A percentile compares a stretch with the other conserved stretches of the same genome.
Conservation (phyloP, 768 basidiomycete species). For the Suillus subalutaceus region DNA sequence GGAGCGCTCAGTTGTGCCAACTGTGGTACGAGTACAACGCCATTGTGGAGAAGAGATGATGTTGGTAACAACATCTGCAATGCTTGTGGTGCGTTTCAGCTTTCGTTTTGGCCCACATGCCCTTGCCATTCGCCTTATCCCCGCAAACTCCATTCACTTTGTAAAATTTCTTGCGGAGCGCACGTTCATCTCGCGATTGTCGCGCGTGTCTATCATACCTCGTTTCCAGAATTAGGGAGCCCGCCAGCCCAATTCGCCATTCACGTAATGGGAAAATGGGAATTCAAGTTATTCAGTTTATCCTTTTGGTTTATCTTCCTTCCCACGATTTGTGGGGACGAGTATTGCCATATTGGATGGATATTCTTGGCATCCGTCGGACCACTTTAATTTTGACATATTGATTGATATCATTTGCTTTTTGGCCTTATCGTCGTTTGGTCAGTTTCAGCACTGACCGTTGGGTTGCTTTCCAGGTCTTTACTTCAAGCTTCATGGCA, state of each 20-base stretch:
- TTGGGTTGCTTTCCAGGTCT: constrained; percentile 60
- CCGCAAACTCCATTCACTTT: constrained; percentile 16
- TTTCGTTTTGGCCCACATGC: constrained; percentile 26
- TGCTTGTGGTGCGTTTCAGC: constrained; percentile 76
- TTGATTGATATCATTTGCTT: neutral
- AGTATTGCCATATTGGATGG: constrained; percentile 30
- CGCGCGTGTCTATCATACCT: constrained; percentile 12
- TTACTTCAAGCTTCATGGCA: constrained; percentile 98
- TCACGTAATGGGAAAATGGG: constrained; percentile 15
- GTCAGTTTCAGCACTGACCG: constrained; percentile 17
- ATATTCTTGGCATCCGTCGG: constrained; percentile 8
- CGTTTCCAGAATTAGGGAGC: constrained; percentile 21
- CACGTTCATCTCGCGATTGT: constrained; percentile 27
- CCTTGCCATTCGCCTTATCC: constrained; percentile 16
- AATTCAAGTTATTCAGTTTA: constrained; percentile 15
- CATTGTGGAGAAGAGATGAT: constrained; percentile 88
- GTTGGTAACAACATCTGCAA: constrained; percentile 94
- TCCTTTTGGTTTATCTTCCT: constrained; percentile 35
- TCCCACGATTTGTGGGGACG: constrained; percentile 13
- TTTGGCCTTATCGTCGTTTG: constrained; percentile 11
- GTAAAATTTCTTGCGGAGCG: constrained; percentile 22
- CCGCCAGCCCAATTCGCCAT: constrained; percentile 7
- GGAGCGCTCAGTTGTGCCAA: constrained; percentile 86
- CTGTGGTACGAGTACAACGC: constrained; percentile 88
- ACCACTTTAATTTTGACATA: neutral